These are phyloP conservation scores for Penicillium janthinellum DNA, from an alignment of 2,329 filamentous ascomycete species.

Conservation along the genomic window DNA sequence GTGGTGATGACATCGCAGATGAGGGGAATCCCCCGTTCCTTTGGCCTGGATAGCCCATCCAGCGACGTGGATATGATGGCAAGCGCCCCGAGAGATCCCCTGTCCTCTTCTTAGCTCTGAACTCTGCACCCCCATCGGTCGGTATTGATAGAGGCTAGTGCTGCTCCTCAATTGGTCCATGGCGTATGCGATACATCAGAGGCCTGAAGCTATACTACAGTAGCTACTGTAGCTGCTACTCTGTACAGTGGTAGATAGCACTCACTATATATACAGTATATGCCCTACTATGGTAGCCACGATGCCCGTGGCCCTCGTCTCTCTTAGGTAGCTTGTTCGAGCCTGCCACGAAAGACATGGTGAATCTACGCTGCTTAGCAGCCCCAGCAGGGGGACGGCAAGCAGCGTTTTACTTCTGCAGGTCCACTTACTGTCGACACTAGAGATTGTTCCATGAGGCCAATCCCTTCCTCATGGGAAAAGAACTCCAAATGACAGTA, in stretches of 20 bases:
- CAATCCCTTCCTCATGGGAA: constrained; percentile 8
- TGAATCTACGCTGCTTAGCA: neutral
- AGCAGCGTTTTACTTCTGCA: constrained; percentile 15
- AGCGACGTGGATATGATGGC: constrained; percentile 26
- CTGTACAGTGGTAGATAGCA: neutral
- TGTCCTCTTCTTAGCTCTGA: neutral
- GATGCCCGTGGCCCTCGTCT: no score
- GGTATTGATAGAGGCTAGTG: neutral
- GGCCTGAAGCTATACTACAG: neutral
- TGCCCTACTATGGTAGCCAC: no score
- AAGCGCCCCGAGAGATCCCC: constrained; percentile 1
- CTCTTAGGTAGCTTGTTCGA: neutral
- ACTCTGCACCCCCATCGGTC: neutral
- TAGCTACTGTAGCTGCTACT: neutral
- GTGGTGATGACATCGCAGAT: constrained; percentile 16
- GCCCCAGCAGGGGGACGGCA: constrained; percentile 23
- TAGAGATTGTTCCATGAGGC: constrained; percentile 19
- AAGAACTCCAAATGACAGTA: neutral
- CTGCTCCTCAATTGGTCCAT: neutral
- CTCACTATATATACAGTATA: no score
- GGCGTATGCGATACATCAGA: constrained; percentile 9
- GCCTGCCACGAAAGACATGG: neutral
- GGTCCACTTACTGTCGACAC: neutral
- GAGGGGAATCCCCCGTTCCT: neutral
- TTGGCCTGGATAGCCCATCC: constrained; percentile 1